Conservation (phyloP, 2,329 filamentous ascomycete genomes). For the Penicillium sp. region DNA sequence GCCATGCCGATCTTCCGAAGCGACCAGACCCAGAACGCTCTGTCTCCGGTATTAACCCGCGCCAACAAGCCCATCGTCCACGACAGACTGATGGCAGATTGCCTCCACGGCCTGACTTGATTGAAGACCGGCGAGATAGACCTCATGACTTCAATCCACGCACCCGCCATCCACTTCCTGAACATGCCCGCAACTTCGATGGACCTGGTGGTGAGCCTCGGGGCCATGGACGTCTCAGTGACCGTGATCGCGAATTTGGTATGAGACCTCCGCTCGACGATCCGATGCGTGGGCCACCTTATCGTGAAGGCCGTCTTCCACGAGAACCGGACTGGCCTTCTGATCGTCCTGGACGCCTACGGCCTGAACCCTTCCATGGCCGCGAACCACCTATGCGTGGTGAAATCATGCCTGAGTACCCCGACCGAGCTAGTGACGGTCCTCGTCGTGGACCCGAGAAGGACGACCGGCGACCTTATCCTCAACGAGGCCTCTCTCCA, state of each 20-base stretch:
- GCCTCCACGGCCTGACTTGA: constrained; percentile 40
- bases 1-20: constrained; percentile 35
- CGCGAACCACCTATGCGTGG: constrained; percentile 32
- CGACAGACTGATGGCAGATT: constrained; percentile 37
- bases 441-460: constrained; percentile 34
- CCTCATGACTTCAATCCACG: constrained; percentile 37
- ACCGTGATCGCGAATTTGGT: constrained; percentile 38
- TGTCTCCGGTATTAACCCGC: constrained; percentile 22
- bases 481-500: constrained; percentile 27
- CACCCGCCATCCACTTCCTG: constrained; percentile 38
- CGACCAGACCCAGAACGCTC: constrained; percentile 40
- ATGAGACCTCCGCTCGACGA: constrained; percentile 38
- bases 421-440: constrained; percentile 29
- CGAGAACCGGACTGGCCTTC: constrained; percentile 38
- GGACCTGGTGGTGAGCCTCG: constrained; percentile 32
- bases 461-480: constrained; percentile 32
- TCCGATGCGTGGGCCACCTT: constrained; percentile 36
- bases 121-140: constrained; percentile 41
- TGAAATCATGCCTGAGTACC: constrained; percentile 35
- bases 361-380: constrained; percentile 32
- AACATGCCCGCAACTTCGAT: constrained; percentile 39
- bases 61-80: constrained; percentile 38
- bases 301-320: constrained; percentile 35
- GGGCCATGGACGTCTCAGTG: constrained; percentile 36
- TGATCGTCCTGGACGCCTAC: constrained; percentile 36